Conservation (phyloP, 2,329 filamentous ascomycete species). For the Lomentospora prolificans region DNA sequence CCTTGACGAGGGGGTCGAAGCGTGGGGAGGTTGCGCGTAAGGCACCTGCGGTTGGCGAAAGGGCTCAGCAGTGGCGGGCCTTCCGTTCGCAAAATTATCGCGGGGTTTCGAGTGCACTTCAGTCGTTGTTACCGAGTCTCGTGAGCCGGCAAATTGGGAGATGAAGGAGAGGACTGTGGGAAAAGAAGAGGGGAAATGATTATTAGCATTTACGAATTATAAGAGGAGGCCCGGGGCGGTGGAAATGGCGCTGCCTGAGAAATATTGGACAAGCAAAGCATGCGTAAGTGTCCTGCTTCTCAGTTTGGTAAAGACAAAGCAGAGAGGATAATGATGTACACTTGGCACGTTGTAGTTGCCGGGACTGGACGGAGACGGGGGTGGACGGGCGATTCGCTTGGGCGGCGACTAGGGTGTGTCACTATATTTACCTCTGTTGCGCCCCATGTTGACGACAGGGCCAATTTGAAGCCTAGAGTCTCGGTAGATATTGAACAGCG, state of each 20-base stretch:
- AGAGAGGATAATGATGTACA: not conserved
- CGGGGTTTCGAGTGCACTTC: not conserved
- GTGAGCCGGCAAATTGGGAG: constrained; percentile 58
- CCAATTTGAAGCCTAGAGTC: not conserved
- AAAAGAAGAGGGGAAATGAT: not conserved
- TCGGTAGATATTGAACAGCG: not conserved
- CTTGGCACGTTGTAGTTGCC: not conserved
- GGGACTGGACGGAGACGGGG: too few relatives aligned
- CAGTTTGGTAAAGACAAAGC: not conserved
- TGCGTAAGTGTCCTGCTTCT: not conserved
- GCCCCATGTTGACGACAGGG: constrained; percentile 1
- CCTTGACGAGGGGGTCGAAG: not conserved
- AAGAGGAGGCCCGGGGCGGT: not conserved
- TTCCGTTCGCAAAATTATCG: not conserved
- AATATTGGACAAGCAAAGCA: not conserved
- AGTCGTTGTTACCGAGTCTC: constrained; percentile 1
- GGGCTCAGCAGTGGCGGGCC: not conserved
- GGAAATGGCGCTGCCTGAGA: not conserved
- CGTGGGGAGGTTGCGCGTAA: not conserved
- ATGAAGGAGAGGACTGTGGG: constrained; percentile 75
- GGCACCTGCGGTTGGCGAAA: not conserved
- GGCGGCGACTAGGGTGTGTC: not conserved
- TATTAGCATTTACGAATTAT: not conserved
- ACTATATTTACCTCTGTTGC: constrained; percentile 7
- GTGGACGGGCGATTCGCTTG: not conserved